Evolutionary conservation across 352 stramenopile species (phyloP).

Genomic region (Phytophthora tentaculata): DNA sequence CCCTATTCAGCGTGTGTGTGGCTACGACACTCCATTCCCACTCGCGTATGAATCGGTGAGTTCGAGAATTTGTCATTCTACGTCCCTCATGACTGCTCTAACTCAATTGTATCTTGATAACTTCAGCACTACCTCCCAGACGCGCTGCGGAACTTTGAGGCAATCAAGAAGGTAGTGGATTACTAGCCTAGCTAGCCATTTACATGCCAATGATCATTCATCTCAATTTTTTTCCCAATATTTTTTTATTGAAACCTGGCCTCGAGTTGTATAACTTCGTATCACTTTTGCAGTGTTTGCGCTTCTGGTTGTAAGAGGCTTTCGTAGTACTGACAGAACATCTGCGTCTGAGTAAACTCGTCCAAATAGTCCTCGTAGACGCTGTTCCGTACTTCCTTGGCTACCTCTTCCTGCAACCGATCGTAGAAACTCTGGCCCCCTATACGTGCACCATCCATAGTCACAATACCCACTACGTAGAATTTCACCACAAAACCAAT

Average conservation of each 20-base stretch:
- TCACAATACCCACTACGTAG: no score
- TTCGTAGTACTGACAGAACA: constrained; percentile 90
- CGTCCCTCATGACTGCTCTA: no score
- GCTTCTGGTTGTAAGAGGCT: constrained; percentile 56
- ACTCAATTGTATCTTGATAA: constrained; percentile 10
- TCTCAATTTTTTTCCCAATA: not conserved
- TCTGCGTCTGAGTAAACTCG: constrained; percentile 85
- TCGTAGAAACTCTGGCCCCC: constrained; percentile 72
- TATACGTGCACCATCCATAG: constrained; percentile 6
- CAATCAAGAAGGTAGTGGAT: constrained; percentile 93
- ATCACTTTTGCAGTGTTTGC: constrained; percentile 23
- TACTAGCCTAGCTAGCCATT: constrained; percentile 51
- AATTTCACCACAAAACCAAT: no score
- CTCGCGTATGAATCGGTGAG: constrained; percentile 95
- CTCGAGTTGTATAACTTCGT: not conserved
- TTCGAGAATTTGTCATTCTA: not conserved
- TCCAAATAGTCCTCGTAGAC: constrained; percentile 74
- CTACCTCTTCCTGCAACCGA: constrained; percentile 76
- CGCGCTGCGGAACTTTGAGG: constrained; percentile 95
- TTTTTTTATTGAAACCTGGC: not conserved
- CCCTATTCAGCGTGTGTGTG: constrained; percentile 94
- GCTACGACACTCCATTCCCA: constrained; percentile 98
- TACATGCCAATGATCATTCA: constrained; percentile 9
- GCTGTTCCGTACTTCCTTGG: constrained; percentile 72
- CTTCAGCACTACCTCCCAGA: constrained; percentile 92